Percentiles rank a stretch among this genome's conserved stretches.
Evolutionary conservation across 2,329 filamentous ascomycete genomes (phyloP).

Genomic region (Coleophoma eucalyptorum): DNA sequence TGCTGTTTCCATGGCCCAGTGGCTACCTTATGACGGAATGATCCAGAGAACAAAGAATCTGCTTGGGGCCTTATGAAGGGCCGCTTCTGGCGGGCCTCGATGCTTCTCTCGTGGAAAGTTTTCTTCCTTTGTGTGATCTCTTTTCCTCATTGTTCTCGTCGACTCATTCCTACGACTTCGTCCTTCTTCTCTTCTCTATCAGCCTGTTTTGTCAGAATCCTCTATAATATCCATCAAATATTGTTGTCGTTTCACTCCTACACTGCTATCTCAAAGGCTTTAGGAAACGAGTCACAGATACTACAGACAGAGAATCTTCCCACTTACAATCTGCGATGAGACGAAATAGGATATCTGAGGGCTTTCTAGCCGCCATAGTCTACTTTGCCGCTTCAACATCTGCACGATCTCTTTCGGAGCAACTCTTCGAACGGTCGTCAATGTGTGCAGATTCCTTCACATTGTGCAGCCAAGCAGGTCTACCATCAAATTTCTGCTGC

Average conservation of each 20-base stretch:
- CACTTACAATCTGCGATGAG: constrained; percentile 14
- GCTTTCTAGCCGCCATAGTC: constrained; percentile 12
- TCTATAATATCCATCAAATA: constrained; percentile 19
- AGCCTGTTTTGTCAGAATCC: constrained; percentile 34
- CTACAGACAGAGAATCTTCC: background rate
- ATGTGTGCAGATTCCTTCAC: constrained; percentile 49
- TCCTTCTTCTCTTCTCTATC: constrained; percentile 3
- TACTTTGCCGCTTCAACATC: constrained; percentile 31
- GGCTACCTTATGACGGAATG: background rate
- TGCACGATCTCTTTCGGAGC: constrained; percentile 32
- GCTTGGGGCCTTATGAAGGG: background rate
- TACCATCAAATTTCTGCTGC: constrained; percentile 69
- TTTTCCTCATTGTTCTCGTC: constrained; percentile 19
- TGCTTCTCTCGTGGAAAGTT: background rate
- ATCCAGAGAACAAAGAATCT: background rate
- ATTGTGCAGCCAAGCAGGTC: constrained; percentile 46
- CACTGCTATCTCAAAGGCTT: background rate
- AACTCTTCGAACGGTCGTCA: constrained; percentile 38
- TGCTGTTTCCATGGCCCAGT: background rate
- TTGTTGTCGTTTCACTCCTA: constrained; percentile 10
- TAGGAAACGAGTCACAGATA: background rate
- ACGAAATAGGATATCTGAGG: constrained; percentile 6
- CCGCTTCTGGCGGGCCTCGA: background rate
- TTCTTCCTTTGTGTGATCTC: constrained; percentile 22
- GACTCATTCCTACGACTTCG: constrained; percentile 10